These are phyloP conservation scores for Corrigiola litoralis DNA, from an alignment of 179 eudicot species.

Conservation along the genomic window DNA sequence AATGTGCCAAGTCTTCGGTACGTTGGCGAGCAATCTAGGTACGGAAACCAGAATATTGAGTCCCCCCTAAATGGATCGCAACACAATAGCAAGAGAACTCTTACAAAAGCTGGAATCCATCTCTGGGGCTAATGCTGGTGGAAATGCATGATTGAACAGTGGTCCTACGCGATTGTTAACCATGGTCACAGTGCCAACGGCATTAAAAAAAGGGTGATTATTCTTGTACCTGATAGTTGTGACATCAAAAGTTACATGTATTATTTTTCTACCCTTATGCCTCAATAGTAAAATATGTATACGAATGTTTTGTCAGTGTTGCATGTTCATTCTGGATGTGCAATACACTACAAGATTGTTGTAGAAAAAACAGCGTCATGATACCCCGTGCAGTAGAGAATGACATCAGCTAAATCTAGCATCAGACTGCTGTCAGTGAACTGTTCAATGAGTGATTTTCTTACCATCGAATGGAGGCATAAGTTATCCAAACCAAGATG, in stretches of 20 bases:
- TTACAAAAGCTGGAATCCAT: slow-evolving; percentile 74
- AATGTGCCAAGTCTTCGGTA: not conserved
- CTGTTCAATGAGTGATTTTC: not conserved
- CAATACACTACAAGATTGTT: not conserved
- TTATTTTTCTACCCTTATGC: not conserved
- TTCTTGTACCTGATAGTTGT: slow-evolving; percentile 53
- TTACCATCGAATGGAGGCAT: slow-evolving; percentile 87
- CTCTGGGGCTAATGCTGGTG: slow-evolving; percentile 75
- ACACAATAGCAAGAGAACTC: not conserved
- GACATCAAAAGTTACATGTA: not conserved
- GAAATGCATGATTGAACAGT: slow-evolving; percentile 78
- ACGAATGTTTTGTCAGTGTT: too few relatives aligned
- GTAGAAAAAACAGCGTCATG: not conserved
- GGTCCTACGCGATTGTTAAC: slow-evolving; percentile 87
- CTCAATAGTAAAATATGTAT: too few relatives aligned
- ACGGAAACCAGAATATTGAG: not conserved
- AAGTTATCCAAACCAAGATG: slow-evolving; percentile 47
- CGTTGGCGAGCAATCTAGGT: not conserved
- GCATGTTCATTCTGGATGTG: not conserved
- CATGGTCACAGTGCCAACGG: slow-evolving; percentile 43
- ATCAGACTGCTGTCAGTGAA: slow-evolving; percentile 23
- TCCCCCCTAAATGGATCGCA: not conserved
- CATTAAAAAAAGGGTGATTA: slow-evolving; percentile 67
- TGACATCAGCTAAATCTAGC: slow-evolving; percentile 61
- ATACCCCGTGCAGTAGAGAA: slow-evolving; percentile 92